These are phyloP conservation scores for Trypanosoma brucei DNA, from an alignment of 208 protist species.

Conservation along the genomic window DNA sequence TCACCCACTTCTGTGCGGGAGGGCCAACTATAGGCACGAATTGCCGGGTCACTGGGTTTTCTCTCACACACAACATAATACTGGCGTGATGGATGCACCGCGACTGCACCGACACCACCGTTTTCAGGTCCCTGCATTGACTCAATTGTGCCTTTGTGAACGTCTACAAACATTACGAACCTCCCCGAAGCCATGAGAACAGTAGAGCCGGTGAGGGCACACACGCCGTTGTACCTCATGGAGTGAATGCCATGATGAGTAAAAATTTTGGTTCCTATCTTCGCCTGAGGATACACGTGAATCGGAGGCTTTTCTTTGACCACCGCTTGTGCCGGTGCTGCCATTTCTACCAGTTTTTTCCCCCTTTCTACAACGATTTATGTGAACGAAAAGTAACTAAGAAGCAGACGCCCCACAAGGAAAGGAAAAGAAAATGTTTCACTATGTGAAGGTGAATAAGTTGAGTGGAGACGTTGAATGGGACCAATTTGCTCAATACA, in stretches of 20 bases:
- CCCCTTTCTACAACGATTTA: too few species aligned
- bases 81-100: conserved; percentile 55
- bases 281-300: conserved; percentile 55
- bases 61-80: conserved; percentile 88
- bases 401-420: neutral
- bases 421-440: too few species aligned
- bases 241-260: conserved; percentile 73
- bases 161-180: conserved; percentile 81
- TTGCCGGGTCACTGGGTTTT: conserved; percentile 39
- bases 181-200: conserved; percentile 72
- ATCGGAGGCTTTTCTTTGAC: conserved; percentile 42
- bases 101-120: conserved; percentile 57
- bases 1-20: conserved; percentile 39
- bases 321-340: conserved; percentile 2
- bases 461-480: too few species aligned
- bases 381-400: neutral
- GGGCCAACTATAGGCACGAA: conserved; percentile 85
- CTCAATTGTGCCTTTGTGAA: conserved; percentile 43
- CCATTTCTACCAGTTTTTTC: neutral
- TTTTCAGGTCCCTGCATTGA: conserved; percentile 48
- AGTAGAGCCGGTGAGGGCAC: conserved; percentile 45
- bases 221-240: conserved; percentile 53
- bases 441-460: too few species aligned
- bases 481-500: too few species aligned
- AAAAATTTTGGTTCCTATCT: conserved; percentile 32